These are phyloP conservation scores for Seiridium cupressi DNA, from an alignment of 2,329 filamentous ascomycete genomes.

Conservation along the genomic window DNA sequence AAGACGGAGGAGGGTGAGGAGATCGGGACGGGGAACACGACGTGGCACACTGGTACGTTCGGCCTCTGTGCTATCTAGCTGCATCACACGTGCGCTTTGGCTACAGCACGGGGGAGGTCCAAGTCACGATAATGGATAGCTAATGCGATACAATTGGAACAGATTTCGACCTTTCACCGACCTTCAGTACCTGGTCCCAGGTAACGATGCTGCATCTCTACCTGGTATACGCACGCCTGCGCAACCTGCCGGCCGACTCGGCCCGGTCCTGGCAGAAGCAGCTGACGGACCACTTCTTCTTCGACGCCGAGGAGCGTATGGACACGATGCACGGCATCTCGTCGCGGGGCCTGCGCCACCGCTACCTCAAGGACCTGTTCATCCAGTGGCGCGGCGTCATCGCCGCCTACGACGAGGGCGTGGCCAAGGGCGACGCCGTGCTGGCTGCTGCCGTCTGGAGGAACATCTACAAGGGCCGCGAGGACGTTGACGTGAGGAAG, in stretches of 20 bases:
- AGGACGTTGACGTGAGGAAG: constrained; percentile 47
- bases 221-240: constrained; percentile 78
- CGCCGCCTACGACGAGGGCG: constrained; percentile 79
- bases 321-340: constrained; percentile 72
- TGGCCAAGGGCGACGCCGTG: constrained; percentile 74
- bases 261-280: constrained; percentile 82
- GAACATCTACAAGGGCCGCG: constrained; percentile 77
- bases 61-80: background rate
- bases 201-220: constrained; percentile 97
- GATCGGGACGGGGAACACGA: constrained; percentile 69
- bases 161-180: constrained; percentile 79
- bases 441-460: constrained; percentile 86
- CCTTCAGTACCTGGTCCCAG: constrained; percentile 94
- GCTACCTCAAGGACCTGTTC: constrained; percentile 83
- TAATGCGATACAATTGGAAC: background rate
- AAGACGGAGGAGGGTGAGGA: constrained; percentile 79
- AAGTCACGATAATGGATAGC: too few species aligned
- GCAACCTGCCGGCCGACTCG: constrained; percentile 69
- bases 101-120: too few species aligned
- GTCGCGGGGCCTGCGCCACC: constrained; percentile 57
- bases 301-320: constrained; percentile 82
- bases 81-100: too few species aligned
- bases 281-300: constrained; percentile 93
- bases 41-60: constrained; percentile 77
- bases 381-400: constrained; percentile 88